phyloP scores from a whole-genome alignment of 306 rosid genomes.

The Prosopis cineraria region DNA sequence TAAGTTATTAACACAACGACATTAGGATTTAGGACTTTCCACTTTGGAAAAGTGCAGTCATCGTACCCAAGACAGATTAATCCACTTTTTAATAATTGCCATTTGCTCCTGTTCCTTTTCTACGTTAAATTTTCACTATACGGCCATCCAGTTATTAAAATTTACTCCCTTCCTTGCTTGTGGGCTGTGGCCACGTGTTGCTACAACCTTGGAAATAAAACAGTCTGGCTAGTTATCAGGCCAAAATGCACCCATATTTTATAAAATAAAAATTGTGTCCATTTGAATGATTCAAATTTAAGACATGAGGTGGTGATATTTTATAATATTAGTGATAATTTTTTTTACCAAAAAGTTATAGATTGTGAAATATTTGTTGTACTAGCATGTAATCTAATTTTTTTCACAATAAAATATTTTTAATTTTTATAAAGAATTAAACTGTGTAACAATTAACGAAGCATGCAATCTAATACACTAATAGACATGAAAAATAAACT shows the following conservation, averaged over 20 bases:
- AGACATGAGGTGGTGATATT: not conserved
- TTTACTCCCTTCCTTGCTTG: not conserved
- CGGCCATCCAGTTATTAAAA: conserved; percentile 36
- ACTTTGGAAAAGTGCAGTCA: conserved; percentile 12
- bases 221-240: not conserved
- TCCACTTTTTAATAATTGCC: not conserved
- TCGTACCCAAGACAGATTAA: conserved; percentile 38
- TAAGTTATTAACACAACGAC: not conserved
- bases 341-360: not conserved
- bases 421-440: not conserved
- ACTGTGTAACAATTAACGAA: not conserved
- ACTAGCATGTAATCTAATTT: not conserved
- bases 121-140: not conserved
- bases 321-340: not conserved
- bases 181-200: conserved; percentile 71
- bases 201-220: conserved; percentile 46
- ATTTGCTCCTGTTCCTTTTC: not conserved
- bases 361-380: not conserved
- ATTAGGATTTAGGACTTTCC: conserved; percentile 6
- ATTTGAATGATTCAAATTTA: not conserved
- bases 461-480: not conserved
- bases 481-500: not conserved
- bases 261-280: not conserved
- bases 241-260: not conserved
- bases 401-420: not conserved